Evolutionary conservation across 352 stramenopile genomes (phyloP), one percentile per base, ranked within the genome.

Genomic region (Pythium guiyangense): DNA sequence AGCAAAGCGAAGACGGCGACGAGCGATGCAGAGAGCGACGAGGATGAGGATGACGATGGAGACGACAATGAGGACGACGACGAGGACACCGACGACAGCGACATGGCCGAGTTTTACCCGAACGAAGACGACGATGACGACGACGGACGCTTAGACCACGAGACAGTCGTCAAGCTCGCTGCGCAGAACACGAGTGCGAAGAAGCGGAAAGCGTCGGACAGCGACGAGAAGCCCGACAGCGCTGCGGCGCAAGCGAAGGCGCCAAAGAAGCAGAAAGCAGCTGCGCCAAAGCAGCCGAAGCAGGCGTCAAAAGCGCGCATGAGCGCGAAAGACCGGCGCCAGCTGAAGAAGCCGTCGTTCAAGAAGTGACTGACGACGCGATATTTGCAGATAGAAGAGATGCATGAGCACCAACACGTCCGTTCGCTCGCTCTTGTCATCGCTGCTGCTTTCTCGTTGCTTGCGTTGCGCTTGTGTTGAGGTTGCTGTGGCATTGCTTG

Each of bases 91-190:
- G 42, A 71, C 26, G 60, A 61, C 18, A 62, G 86, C 50, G 77
- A 88, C 47, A 74, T 90, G 70, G 59, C 74, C 5, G 80, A 88
- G 25, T 64, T 90, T 43, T 87, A 87, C 42, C 79, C 79, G 11
- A 64, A 78, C 17, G 72, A 83, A 5, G 71, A 78, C 27, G 79
- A 82, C 8, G 69, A 64, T 3, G 66, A 76, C 20, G 67, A 77
- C 10, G 67, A 61, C 26, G 42, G 42, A 12, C 49, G 44, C 14
- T n/a, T 64, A 10, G 44, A 64, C 43, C 57, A 64, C 57, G 48
- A 64, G 44, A 64, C 44, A 10, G 31, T 62, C 39, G 47, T 62
- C 26, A 57, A 51, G 42, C 52, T 64, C 45, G 45, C 39, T 46
- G 31, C 56, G 17, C 15, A 50, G 18, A 15, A 22, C 0, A 26